Base-by-base conservation (phyloP, 148 eudicot genomes). In the Rhododendron vialii region DNA sequence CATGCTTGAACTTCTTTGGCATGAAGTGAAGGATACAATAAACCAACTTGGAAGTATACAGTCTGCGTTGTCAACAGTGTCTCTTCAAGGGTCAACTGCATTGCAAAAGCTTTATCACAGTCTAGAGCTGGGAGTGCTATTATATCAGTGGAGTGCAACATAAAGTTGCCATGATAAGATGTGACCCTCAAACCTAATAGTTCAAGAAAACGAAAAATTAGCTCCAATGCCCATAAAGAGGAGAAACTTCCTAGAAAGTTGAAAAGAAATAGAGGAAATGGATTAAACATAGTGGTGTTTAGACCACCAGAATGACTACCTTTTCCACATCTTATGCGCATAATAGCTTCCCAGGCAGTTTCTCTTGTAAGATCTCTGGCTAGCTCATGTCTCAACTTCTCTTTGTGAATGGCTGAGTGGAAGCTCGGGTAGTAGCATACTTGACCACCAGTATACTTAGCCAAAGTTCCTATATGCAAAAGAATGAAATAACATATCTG, bases 281-380 rank as follows among this genome's bases (percentile, higher is more conserved):
- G 48, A 11, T 74, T 76, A 48, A 55, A 15, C 13, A 13, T 24
- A 14, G 53, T 30, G 38, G 26, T 33, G 4, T 43, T 59, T 57
- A 57, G 26, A 78, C n/a, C 24, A 48, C 82, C 55, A 41, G 26
- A 48, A 81, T 26, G 78, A 41, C 86, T 59, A 95, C 99, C 99
- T 95, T 94, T 97, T 84, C 99, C 99, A 88, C 99, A 97, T 92
- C 99, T 90, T 83, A 97, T 92, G 78, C 98, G 98, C 98, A 97
- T 89, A 77, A 97, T 98, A 81, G 98, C 92, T 90, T 97, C 99
- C 99, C 99, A 97, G 35, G 98, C 99, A 88, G 98, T 97, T 89
- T 97, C 98, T 88, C 98, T 94, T 24, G 98, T 97, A 84, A 97
- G 96, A 86, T 97, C 99, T 89, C 98, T 91, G n/a, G 96, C 90